These are phyloP conservation scores for Sequoia sempervirens DNA, from an alignment of 75 land plant genomes.

Conservation along the genomic window DNA sequence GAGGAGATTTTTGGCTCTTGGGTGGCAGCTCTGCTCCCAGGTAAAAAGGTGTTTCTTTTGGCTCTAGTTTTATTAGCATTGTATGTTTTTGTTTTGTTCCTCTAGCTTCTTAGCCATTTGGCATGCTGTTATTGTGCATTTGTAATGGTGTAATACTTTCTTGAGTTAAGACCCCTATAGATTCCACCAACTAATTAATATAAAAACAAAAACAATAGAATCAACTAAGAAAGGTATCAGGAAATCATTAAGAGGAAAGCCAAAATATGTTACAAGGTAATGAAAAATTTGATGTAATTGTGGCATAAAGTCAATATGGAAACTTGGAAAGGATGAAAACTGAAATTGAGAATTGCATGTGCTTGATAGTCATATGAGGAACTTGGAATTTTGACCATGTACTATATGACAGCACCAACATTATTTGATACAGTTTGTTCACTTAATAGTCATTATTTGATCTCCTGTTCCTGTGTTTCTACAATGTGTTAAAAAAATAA, in stretches of 20 bases:
- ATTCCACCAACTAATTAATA: too few species aligned
- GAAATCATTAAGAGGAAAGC: neutral
- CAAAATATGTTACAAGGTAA: neutral
- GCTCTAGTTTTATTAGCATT: too few species aligned
- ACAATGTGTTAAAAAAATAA: neutral
- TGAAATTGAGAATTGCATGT: neutral
- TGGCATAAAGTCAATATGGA: neutral
- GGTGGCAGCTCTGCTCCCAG: too few species aligned
- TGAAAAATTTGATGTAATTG: neutral
- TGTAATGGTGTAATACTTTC: too few species aligned
- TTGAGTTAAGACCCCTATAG: too few species aligned
- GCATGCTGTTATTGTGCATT: too few species aligned
- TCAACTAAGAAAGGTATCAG: too few species aligned
- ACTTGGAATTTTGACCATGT: neutral
- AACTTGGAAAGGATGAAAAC: neutral
- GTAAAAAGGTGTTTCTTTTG: too few species aligned
- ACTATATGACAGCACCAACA: neutral
- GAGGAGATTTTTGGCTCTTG: too few species aligned
- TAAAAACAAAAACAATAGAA: too few species aligned
- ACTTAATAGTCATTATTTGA: neutral
- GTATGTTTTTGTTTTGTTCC: too few species aligned
- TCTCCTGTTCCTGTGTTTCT: neutral
- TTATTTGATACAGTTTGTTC: neutral
- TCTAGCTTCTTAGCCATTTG: too few species aligned
- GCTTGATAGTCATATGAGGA: neutral